phyloP scores from a whole-genome alignment of 139 green algal species.

The Chlamydomonas schloesseri region DNA sequence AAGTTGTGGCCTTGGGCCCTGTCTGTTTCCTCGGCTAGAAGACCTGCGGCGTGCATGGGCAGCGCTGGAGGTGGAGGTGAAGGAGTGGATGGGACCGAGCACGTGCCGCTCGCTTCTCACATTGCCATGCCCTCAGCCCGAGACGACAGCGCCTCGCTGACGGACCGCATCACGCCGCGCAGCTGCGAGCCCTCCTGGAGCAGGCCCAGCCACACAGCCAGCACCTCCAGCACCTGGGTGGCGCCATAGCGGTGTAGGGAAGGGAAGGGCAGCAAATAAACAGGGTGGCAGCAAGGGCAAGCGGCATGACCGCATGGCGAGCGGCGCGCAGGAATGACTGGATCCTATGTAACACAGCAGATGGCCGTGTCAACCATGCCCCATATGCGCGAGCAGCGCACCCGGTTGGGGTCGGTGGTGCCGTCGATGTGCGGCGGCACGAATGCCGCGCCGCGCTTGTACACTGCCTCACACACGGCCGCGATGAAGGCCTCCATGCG shows the following conservation, averaged over 20 bases:
- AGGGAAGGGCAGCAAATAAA: neutral
- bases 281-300: neutral
- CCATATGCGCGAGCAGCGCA: neutral
- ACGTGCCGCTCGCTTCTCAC: neutral
- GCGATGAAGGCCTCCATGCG: slow-evolving; percentile 66
- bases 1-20: no score
- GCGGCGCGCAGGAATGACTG: no score
- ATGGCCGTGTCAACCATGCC: neutral
- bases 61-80: no score
- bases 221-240: slow-evolving; percentile 49
- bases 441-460: slow-evolving; percentile 46
- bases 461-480: slow-evolving; percentile 62
- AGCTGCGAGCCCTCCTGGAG: slow-evolving; percentile 42
- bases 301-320: no score
- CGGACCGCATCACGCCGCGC: slow-evolving; percentile 28
- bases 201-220: slow-evolving; percentile 52
- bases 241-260: neutral
- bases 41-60: no score
- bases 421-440: slow-evolving; percentile 51
- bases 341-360: neutral
- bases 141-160: slow-evolving; percentile 30
- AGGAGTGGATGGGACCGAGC: neutral
- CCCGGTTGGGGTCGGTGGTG: slow-evolving; percentile 38
- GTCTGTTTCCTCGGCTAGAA: no score
- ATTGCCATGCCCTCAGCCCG: slow-evolving; percentile 28